Evolutionary conservation across 768 basidiomycete genomes (phyloP).

Genomic region (Tylopilus sp.): DNA sequence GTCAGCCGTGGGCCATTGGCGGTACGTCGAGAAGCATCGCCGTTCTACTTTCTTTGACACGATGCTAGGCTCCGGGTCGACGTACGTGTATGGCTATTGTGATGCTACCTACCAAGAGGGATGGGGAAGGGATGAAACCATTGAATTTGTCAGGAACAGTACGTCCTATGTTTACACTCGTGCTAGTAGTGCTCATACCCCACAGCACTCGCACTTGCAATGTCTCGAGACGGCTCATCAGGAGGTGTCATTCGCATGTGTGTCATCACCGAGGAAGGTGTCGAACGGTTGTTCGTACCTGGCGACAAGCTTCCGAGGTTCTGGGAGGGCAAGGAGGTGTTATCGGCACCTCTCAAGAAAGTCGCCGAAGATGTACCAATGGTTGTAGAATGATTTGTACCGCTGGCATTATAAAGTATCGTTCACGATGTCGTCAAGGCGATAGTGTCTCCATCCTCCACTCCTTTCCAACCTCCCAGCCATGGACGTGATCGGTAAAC

Average conservation of each 20-base stretch:
- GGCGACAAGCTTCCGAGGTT: conserved; percentile 86
- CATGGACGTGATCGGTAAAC: conserved; percentile 7
- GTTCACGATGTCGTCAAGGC: background rate
- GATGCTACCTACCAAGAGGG: conserved; percentile 96
- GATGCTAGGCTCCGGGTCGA: conserved; percentile 81
- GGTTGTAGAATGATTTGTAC: conserved; percentile 40
- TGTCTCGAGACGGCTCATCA: conserved; percentile 97
- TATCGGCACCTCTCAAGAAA: conserved; percentile 36
- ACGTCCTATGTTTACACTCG: conserved; percentile 31
- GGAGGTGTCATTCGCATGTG: conserved; percentile 98
- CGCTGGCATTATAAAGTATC: background rate
- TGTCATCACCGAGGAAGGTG: conserved; percentile 89
- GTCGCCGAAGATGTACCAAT: conserved; percentile 33
- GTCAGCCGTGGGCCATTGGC: conserved; percentile 98
- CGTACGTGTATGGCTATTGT: conserved; percentile 98
- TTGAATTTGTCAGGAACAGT: conserved; percentile 97
- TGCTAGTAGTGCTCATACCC: background rate
- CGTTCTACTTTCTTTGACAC: background rate
- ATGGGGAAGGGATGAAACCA: conserved; percentile 85
- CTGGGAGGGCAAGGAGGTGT: conserved; percentile 82
- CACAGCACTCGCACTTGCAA: conserved; percentile 87
- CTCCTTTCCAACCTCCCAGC: conserved; percentile 39
- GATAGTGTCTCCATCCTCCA: conserved; percentile 25
- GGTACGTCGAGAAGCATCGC: conserved; percentile 44
- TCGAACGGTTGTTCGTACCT: conserved; percentile 90